A percentile compares a stretch with the other conserved stretches of the same genome.
Conservation (phyloP, 495 filamentous ascomycete species). For the Xylaria venustula region DNA sequence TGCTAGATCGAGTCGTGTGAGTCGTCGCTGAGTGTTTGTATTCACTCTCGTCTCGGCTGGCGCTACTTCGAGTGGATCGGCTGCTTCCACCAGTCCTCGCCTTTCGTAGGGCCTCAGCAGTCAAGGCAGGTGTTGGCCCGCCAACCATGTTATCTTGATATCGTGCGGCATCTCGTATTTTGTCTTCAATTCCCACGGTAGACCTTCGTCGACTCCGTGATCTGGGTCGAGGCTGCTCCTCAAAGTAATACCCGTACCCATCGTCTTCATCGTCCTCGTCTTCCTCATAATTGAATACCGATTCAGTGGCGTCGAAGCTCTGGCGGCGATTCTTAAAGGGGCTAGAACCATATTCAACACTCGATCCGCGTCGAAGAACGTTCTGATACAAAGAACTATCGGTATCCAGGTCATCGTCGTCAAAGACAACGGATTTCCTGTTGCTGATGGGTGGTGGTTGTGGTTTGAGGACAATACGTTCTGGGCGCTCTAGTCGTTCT, state of each 20-base stretch:
- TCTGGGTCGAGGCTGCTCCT: slow-evolving; percentile 6
- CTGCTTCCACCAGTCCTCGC: slow-evolving; percentile 47
- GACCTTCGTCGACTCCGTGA: slow-evolving; percentile 28
- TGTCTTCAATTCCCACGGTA: slow-evolving; percentile 46
- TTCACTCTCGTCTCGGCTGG: slow-evolving; percentile 56
- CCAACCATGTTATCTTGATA: slow-evolving; percentile 53
- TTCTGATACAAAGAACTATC: slow-evolving; percentile 34
- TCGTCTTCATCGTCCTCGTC: slow-evolving; percentile 9
- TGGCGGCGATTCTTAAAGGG: slow-evolving; percentile 21
- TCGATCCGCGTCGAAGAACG: slow-evolving; percentile 13
- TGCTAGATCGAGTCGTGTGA: slow-evolving; percentile 48
- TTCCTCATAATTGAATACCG: slow-evolving; percentile 18
- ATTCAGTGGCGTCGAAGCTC: slow-evolving; percentile 26
- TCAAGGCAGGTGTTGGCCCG: slow-evolving; percentile 42
- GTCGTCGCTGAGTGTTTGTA: slow-evolving; percentile 54
- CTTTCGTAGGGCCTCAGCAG: slow-evolving; percentile 49
- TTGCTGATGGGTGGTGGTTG: slow-evolving; percentile 24
- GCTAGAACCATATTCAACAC: slow-evolving; percentile 30
- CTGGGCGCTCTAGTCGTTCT: neutral
- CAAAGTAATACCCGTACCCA: slow-evolving; percentile 2
- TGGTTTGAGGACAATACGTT: slow-evolving; percentile 35
- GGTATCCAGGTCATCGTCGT: slow-evolving; percentile 33
- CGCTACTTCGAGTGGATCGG: slow-evolving; percentile 51
- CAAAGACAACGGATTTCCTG: slow-evolving; percentile 34
- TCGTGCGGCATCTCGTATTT: slow-evolving; percentile 41